phyloP scores from a whole-genome alignment of 176 grass and related monocot species.

The Thalia dealbata region DNA sequence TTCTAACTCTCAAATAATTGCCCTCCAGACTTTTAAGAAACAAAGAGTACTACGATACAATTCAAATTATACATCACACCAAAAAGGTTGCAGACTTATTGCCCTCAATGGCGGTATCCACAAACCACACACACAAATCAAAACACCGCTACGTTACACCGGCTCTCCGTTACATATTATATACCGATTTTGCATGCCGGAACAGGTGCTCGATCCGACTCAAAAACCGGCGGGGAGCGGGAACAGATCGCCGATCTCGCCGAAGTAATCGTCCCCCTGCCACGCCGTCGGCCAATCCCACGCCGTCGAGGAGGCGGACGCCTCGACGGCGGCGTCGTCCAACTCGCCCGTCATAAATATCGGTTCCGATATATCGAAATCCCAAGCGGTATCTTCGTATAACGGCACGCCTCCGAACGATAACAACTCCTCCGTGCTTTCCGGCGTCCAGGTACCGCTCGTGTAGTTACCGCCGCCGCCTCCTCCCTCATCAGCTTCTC shows the following conservation, averaged over 20 bases:
- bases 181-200: background rate
- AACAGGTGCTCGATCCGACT: background rate
- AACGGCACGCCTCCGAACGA: slow-evolving; percentile 49
- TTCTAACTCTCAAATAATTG: no score
- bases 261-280: slow-evolving; percentile 77
- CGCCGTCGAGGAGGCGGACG: slow-evolving; percentile 19
- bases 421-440: slow-evolving; percentile 29
- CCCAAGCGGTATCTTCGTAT: slow-evolving; percentile 17
- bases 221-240: slow-evolving; percentile 78
- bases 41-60: no score
- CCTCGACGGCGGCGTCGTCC: slow-evolving; percentile 19
- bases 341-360: slow-evolving; percentile 3
- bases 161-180: background rate
- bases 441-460: slow-evolving; percentile 19
- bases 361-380: slow-evolving; percentile 37
- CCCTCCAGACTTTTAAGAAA: no score
- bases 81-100: no score
- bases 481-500: background rate
- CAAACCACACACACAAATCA: background rate
- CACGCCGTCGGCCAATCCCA: slow-evolving; percentile 28
- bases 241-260: slow-evolving; percentile 87
- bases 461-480: slow-evolving; percentile 7
- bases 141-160: slow-evolving; percentile 7
- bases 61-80: no score
- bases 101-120: no score